These are phyloP conservation scores for Cystobasidium tubakii DNA, from an alignment of 768 basidiomycete genomes.

Conservation along the genomic window DNA sequence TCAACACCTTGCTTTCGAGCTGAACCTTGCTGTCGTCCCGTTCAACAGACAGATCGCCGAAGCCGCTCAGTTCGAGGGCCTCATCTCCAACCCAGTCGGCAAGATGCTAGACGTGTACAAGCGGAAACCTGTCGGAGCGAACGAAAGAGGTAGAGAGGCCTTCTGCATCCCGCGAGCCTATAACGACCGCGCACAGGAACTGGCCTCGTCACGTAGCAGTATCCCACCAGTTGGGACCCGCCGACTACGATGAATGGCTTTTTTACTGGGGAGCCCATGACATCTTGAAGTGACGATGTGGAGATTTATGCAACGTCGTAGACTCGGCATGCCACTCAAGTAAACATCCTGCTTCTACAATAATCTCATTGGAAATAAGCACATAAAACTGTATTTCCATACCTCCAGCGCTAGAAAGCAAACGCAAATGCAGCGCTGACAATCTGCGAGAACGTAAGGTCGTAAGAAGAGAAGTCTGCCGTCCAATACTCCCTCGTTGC, in stretches of 20 bases:
- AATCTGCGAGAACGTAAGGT: too few species aligned
- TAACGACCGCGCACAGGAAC: background rate
- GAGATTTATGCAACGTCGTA: too few species aligned
- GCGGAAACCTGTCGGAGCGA: background rate
- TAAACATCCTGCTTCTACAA: too few species aligned
- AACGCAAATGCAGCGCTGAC: too few species aligned
- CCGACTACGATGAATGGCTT: background rate
- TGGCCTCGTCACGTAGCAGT: background rate
- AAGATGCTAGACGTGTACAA: constrained; percentile 8
- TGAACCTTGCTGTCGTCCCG: background rate
- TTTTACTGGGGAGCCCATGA: background rate
- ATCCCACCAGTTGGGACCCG: background rate
- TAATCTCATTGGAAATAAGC: too few species aligned
- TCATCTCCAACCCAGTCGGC: background rate
- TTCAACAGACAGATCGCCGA: background rate
- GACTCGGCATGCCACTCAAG: too few species aligned
- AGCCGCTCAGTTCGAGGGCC: background rate
- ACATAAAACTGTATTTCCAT: too few species aligned
- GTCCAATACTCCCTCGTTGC: too few species aligned
- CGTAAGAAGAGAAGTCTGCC: too few species aligned
- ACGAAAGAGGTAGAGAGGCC: constrained; percentile 6
- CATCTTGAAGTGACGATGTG: too few species aligned
- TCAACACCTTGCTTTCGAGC: background rate
- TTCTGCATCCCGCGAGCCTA: constrained; percentile 4
- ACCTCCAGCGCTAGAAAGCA: too few species aligned